Evolutionary conservation across 768 basidiomycete genomes (phyloP).

Genomic region (Botryobasidium botryosum): DNA sequence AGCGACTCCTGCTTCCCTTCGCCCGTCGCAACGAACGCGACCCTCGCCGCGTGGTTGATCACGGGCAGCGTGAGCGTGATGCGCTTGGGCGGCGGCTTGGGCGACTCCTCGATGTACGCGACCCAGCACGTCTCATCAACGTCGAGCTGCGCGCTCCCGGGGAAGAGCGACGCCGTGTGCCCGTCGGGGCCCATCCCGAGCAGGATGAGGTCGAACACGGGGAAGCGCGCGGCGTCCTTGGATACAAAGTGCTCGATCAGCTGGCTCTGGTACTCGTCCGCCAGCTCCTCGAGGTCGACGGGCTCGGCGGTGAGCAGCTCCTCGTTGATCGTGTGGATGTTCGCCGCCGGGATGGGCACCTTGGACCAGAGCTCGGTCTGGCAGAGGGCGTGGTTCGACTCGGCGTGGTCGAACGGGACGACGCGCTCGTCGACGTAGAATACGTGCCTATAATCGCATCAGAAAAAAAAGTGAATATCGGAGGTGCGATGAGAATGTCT

Average conservation of each 20-base stretch:
- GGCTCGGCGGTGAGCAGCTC: slow-evolving; percentile 38
- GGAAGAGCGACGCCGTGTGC: slow-evolving; percentile 97
- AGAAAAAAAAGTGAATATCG: not conserved
- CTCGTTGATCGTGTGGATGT: slow-evolving; percentile 75
- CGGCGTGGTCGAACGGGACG: slow-evolving; percentile 81
- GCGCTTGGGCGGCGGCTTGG: slow-evolving; percentile 79
- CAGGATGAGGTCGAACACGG: slow-evolving; percentile 91
- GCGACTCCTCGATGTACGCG: slow-evolving; percentile 80
- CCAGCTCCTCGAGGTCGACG: slow-evolving; percentile 23
- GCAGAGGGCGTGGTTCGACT: slow-evolving; percentile 82
- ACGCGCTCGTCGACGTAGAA: slow-evolving; percentile 95
- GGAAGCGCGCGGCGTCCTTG: slow-evolving; percentile 88
- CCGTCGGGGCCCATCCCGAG: slow-evolving; percentile 95
- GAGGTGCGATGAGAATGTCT: not conserved
- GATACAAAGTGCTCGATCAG: slow-evolving; percentile 86
- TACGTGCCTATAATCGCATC: slow-evolving; percentile 56
- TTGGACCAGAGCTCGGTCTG: slow-evolving; percentile 56
- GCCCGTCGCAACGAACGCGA: slow-evolving; percentile 81
- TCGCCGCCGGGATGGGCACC: slow-evolving; percentile 53
- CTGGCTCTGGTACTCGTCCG: slow-evolving; percentile 30
- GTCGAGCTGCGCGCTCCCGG: slow-evolving; percentile 66
- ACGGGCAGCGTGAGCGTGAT: slow-evolving; percentile 89
- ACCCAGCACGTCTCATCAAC: slow-evolving; percentile 97
- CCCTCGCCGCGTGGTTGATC: slow-evolving; percentile 72
- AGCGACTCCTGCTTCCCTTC: slow-evolving; percentile 67